These are phyloP conservation scores for Quercus tomentella DNA, from an alignment of 331 rosid species.

Conservation along the genomic window DNA sequence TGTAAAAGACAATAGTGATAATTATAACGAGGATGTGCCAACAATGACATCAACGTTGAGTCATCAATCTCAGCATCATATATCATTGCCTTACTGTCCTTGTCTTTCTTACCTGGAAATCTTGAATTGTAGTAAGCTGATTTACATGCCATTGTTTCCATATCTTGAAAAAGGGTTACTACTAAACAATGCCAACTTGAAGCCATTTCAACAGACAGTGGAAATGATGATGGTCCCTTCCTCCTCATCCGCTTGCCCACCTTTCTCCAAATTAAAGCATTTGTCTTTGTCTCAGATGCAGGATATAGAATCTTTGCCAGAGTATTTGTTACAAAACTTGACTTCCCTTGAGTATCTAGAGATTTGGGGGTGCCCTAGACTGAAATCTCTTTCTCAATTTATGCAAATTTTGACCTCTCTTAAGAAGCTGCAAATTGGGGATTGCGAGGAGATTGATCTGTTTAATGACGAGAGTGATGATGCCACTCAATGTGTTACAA, in stretches of 20 bases:
- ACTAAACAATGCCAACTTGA: neutral
- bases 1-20: too few relatives aligned
- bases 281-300: neutral
- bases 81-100: neutral
- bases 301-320: neutral
- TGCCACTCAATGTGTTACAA: neutral
- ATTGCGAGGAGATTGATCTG: too few relatives aligned
- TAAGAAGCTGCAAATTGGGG: neutral
- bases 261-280: neutral
- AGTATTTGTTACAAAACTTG: neutral
- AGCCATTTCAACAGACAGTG: neutral
- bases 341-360: neutral
- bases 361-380: neutral
- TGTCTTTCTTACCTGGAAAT: neutral
- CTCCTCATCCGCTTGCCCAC: too few relatives aligned
- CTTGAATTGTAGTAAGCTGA: neutral
- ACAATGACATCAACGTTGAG: too few relatives aligned
- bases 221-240: neutral
- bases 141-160: neutral
- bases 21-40: too few relatives aligned
- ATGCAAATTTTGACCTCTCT: neutral
- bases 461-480: neutral
- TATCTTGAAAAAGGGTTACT: neutral
- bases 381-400: neutral
- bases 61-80: too few relatives aligned